phyloP scores from a whole-genome alignment of 2,329 filamentous ascomycete genomes.

The Curvularia sp. region DNA sequence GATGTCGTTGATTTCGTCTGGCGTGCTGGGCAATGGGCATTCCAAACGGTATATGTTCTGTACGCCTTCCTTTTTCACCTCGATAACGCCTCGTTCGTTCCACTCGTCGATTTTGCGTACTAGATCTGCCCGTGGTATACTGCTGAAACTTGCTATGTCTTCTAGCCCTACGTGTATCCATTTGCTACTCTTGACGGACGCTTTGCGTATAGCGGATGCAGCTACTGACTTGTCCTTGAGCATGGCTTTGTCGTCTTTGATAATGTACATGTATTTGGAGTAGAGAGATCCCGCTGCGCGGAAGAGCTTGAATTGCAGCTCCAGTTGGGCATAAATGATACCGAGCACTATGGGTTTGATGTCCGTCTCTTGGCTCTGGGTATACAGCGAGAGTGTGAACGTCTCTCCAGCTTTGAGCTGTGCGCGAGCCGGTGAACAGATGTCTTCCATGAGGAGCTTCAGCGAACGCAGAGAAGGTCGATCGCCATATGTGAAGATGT shows the following conservation, averaged over 20 bases:
- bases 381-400: constrained; percentile 57
- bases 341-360: constrained; percentile 60
- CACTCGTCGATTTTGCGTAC: constrained; percentile 63
- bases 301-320: constrained; percentile 64
- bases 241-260: constrained; percentile 42
- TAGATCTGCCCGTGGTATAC: constrained; percentile 56
- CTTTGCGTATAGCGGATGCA: constrained; percentile 54
- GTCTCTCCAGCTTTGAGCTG: constrained; percentile 50
- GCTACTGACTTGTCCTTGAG: constrained; percentile 52
- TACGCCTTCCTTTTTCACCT: constrained; percentile 61
- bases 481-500: constrained; percentile 67
- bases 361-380: constrained; percentile 60
- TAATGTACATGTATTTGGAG: constrained; percentile 60
- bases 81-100: constrained; percentile 58
- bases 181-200: constrained; percentile 53
- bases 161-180: constrained; percentile 60
- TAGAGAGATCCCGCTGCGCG: constrained; percentile 64
- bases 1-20: constrained; percentile 55
- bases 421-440: constrained; percentile 54
- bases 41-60: constrained; percentile 62
- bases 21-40: constrained; percentile 54
- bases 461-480: constrained; percentile 62
- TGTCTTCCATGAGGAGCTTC: constrained; percentile 56
- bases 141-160: constrained; percentile 37
- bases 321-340: constrained; percentile 66